Conservation (phyloP, 352 stramenopile species). For the Pythium dissotocum region DNA sequence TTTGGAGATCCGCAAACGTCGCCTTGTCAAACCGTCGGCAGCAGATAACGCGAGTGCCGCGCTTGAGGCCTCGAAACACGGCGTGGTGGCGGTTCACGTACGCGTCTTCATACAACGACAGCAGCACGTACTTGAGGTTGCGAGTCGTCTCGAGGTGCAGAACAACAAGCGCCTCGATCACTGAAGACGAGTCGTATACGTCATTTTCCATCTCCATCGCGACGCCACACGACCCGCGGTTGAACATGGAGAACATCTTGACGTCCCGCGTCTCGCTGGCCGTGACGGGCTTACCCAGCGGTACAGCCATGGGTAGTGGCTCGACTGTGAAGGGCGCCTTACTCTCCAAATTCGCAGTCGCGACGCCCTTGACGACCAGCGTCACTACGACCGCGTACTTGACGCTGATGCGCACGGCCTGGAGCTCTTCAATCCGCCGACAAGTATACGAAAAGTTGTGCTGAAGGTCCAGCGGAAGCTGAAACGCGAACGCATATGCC, state of each 20-base stretch:
- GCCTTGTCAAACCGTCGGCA: slow-evolving; percentile 8
- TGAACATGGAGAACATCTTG: slow-evolving; percentile 13
- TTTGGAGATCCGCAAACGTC: neutral
- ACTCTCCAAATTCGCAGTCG: neutral
- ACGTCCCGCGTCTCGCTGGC: neutral
- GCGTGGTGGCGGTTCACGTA: slow-evolving; percentile 9
- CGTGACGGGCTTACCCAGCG: slow-evolving; percentile 1
- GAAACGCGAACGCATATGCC: slow-evolving; percentile 13
- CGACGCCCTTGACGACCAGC: neutral
- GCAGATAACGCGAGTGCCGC: neutral
- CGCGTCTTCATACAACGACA: slow-evolving; percentile 17
- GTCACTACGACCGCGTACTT: slow-evolving; percentile 10
- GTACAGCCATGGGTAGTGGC: slow-evolving; percentile 13
- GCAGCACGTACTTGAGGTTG: slow-evolving; percentile 3
- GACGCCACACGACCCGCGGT: slow-evolving; percentile 9
- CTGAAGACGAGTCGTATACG: neutral
- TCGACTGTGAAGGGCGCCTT: neutral
- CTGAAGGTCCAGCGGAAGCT: slow-evolving; percentile 10
- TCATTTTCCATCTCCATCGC: slow-evolving; percentile 1
- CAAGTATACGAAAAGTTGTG: slow-evolving; percentile 10
- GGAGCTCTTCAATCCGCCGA: slow-evolving; percentile 4
- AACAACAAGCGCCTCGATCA: slow-evolving; percentile 9
- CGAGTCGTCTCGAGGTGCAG: slow-evolving; percentile 1
- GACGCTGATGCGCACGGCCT: slow-evolving; percentile 11
- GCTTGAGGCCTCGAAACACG: neutral